Evolutionary conservation across 768 basidiomycete species (phyloP).

Genomic region (Dacryopinax primogenitus): DNA sequence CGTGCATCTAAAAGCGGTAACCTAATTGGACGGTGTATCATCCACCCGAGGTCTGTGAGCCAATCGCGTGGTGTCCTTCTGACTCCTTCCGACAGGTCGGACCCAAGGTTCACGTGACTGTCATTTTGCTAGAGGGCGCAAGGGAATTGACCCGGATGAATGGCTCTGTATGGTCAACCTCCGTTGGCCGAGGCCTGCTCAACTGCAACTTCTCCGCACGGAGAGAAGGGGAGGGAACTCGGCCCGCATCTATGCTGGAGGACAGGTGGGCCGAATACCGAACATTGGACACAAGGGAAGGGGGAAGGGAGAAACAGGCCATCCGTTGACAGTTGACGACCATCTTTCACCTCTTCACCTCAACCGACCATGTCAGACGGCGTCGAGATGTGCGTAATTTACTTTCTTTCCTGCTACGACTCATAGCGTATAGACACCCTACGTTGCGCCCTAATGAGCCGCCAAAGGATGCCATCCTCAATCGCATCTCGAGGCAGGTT

Average conservation of each 20-base stretch:
- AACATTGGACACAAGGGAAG: background rate
- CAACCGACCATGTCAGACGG: background rate
- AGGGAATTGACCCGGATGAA: too few relatives aligned
- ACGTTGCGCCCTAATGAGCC: background rate
- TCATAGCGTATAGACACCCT: background rate
- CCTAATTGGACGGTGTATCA: too few relatives aligned
- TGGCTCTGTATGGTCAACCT: too few relatives aligned
- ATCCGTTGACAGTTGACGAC: background rate
- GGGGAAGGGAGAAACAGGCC: background rate
- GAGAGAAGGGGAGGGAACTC: background rate
- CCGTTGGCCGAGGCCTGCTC: too few relatives aligned
- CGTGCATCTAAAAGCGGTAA: too few relatives aligned
- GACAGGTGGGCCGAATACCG: background rate
- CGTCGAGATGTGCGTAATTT: background rate
- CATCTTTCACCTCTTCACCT: background rate
- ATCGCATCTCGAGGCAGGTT: background rate
- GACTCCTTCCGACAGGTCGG: too few relatives aligned
- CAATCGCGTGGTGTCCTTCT: too few relatives aligned
- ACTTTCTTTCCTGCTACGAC: background rate
- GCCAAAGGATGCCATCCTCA: slow-evolving; percentile 5
- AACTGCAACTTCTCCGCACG: too few relatives aligned
- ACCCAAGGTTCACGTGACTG: too few relatives aligned
- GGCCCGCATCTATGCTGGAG: background rate
- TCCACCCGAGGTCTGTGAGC: too few relatives aligned
- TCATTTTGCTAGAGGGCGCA: too few relatives aligned